Evolutionary conservation across 768 basidiomycete genomes (phyloP).

Genomic region (Lactifluus piperatus): DNA sequence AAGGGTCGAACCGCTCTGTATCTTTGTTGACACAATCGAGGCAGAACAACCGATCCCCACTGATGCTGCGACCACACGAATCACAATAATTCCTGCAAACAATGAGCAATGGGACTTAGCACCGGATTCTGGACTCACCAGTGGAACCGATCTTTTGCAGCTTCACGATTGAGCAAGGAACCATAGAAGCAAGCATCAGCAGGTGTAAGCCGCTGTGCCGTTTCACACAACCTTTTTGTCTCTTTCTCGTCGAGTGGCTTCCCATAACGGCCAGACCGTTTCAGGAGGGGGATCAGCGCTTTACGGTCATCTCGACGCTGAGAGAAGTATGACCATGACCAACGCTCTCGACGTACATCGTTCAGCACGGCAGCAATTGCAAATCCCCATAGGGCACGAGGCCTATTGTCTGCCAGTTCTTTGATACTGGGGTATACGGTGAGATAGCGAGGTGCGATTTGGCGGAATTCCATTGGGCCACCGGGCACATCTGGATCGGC

Average conservation of each 20-base stretch:
- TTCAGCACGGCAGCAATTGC: constrained; percentile 23
- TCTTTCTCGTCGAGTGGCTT: constrained; percentile 19
- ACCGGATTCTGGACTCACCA: constrained; percentile 9
- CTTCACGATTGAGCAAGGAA: constrained; percentile 16
- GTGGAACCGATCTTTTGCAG: constrained; percentile 21
- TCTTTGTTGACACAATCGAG: constrained; percentile 25
- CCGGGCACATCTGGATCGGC: neutral
- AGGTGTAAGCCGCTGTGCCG: constrained; percentile 20
- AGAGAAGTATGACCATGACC: constrained; percentile 27
- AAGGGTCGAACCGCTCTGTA: constrained; percentile 12
- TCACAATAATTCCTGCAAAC: constrained; percentile 22
- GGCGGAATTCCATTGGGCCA: constrained; percentile 22
- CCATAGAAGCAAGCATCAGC: constrained; percentile 25
- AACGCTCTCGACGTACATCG: constrained; percentile 22
- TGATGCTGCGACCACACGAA: constrained; percentile 23
- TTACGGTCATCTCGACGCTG: constrained; percentile 25
- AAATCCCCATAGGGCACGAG: constrained; percentile 27
- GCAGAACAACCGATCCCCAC: constrained; percentile 27
- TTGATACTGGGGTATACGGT: constrained; percentile 23
- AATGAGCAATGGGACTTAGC: neutral
- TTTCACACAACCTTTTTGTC: constrained; percentile 7
- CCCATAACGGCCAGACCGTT: constrained; percentile 22
- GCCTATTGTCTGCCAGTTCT: constrained; percentile 20
- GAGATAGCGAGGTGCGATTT: constrained; percentile 21
- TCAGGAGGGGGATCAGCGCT: constrained; percentile 23